A percentile compares a stretch with the other conserved stretches of the same genome.
Conservation (phyloP, 1,139 yeast species). For the Geotrichum cucujoidarum region DNA sequence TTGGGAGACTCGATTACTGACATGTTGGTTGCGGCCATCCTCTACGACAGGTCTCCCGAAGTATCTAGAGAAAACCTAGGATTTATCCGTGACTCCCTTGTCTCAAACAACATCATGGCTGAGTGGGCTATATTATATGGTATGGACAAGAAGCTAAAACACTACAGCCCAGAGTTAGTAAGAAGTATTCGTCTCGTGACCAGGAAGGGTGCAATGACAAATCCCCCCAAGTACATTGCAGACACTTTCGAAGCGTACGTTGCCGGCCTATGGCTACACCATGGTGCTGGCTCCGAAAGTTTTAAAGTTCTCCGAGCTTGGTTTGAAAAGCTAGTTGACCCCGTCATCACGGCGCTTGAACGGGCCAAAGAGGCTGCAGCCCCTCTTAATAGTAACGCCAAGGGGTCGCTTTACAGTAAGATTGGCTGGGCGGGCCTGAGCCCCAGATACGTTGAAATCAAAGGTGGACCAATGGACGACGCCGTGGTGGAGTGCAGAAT, state of each 20-base stretch:
- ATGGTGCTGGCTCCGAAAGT: slow-evolving; percentile 50
- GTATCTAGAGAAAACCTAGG: slow-evolving; percentile 82
- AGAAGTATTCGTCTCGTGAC: slow-evolving; percentile 26
- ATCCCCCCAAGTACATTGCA: slow-evolving; percentile 51
- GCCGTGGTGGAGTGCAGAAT: slow-evolving; percentile 65
- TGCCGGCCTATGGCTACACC: slow-evolving; percentile 56
- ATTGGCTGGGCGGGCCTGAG: slow-evolving; percentile 71
- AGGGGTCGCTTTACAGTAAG: slow-evolving; percentile 67
- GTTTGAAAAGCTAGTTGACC: slow-evolving; percentile 53
- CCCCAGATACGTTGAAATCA: slow-evolving; percentile 57
- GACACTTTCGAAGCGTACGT: slow-evolving; percentile 88
- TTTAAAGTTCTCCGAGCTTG: slow-evolving; percentile 52
- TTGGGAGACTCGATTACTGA: slow-evolving; percentile 88
- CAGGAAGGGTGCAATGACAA: slow-evolving; percentile 25
- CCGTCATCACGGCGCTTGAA: slow-evolving; percentile 43
- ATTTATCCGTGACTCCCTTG: slow-evolving; percentile 60
- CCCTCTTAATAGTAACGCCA: slow-evolving; percentile 56
- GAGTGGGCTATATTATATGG: slow-evolving; percentile 70
- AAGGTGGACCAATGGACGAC: slow-evolving; percentile 52
- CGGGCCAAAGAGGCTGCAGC: slow-evolving; percentile 32
- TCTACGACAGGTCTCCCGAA: slow-evolving; percentile 61
- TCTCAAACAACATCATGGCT: slow-evolving; percentile 68
- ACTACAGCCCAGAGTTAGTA: slow-evolving; percentile 9
- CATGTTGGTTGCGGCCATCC: slow-evolving; percentile 61
- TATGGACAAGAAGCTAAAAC: slow-evolving; percentile 54